Evolutionary conservation across 768 basidiomycete genomes (phyloP).

Genomic region (Tubosaeta sp.): DNA sequence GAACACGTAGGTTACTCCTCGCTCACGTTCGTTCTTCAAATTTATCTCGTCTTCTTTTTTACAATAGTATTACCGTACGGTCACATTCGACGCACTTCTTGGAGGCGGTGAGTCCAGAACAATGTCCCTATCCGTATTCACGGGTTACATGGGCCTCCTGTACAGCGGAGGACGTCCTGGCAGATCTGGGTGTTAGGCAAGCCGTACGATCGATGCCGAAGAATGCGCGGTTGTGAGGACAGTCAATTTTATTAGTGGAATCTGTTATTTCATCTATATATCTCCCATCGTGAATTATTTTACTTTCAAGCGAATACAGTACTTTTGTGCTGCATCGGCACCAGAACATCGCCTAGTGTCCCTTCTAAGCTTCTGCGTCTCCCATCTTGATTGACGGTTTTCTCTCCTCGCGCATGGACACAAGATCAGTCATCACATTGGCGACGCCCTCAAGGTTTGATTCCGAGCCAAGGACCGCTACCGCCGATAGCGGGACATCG

Average conservation of each 20-base stretch:
- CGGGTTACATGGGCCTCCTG: not conserved
- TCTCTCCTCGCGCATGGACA: too few species aligned
- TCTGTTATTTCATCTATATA: not conserved
- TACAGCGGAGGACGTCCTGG: constrained; percentile 68
- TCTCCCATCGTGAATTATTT: not conserved
- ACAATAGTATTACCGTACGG: constrained; percentile 27
- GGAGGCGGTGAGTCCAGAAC: constrained; percentile 48
- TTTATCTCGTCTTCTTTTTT: constrained; percentile 11
- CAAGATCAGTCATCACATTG: too few species aligned
- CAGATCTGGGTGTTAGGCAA: constrained; percentile 78
- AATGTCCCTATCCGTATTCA: not conserved
- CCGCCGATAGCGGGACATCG: too few species aligned
- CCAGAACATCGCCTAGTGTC: too few species aligned
- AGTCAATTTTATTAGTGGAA: not conserved
- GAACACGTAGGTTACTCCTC: constrained; percentile 43
- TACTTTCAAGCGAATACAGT: not conserved
- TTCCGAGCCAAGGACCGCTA: too few species aligned
- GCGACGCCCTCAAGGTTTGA: too few species aligned
- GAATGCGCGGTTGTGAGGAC: constrained; percentile 51
- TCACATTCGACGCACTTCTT: constrained; percentile 46
- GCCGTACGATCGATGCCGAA: constrained; percentile 73
- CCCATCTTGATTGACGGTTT: too few species aligned
- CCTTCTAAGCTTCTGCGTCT: too few species aligned
- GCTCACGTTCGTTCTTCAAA: not conserved
- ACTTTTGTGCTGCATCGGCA: too few species aligned